Evolutionary conservation across 441 rosid genomes (phyloP).

Genomic region (Raphanus hybrid): DNA sequence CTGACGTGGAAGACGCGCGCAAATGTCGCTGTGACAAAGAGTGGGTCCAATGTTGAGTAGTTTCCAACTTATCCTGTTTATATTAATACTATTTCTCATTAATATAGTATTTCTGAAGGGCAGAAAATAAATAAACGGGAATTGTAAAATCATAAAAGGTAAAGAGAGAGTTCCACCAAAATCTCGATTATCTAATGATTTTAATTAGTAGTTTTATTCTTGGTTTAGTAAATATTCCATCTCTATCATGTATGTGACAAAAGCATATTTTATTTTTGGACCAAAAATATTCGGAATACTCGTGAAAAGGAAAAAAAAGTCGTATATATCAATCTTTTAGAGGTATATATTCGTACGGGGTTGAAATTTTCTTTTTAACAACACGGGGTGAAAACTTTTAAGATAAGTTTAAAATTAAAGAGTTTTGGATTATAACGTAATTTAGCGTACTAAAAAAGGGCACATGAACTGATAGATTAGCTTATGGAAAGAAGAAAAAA

Average conservation of each 20-base stretch:
- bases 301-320: background rate
- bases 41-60: slow-evolving; percentile 21
- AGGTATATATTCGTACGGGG: background rate
- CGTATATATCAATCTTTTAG: background rate
- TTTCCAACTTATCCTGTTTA: slow-evolving; percentile 3
- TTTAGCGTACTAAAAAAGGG: background rate
- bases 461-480: slow-evolving; percentile 23
- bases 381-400: background rate
- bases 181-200: background rate
- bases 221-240: background rate
- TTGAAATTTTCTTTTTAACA: background rate
- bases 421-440: slow-evolving; percentile 10
- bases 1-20: slow-evolving; percentile 87
- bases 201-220: background rate
- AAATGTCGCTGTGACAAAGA: slow-evolving; percentile 60
- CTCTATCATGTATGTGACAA: background rate
- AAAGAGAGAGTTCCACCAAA: background rate
- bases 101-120: background rate
- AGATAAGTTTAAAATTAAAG: background rate
- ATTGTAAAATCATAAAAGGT: background rate
- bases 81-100: background rate
- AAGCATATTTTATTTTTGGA: background rate
- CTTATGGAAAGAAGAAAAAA: background rate
- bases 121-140: background rate
- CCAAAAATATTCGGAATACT: background rate